phyloP scores from a whole-genome alignment of 169 alveolate genomes.

The Eimeria tenella region DNA sequence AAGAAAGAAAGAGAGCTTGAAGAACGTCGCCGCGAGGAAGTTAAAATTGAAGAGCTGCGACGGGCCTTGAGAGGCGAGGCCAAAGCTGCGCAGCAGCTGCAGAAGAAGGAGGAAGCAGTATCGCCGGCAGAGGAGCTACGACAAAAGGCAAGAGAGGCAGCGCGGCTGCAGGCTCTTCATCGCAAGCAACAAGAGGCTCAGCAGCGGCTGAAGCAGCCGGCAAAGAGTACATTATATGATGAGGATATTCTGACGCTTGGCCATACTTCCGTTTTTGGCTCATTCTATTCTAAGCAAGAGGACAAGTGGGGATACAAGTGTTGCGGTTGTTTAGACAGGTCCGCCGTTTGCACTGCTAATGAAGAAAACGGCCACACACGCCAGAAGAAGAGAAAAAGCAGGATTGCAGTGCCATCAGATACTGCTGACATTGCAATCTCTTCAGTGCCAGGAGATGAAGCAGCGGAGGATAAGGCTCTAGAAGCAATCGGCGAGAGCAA shows the following conservation, averaged over 20 bases:
- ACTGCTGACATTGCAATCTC: background rate
- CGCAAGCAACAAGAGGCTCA: constrained; percentile 82
- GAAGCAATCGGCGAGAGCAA: background rate
- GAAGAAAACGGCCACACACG: background rate
- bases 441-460: background rate
- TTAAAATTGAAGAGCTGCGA: constrained; percentile 93
- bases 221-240: constrained; percentile 84
- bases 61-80: constrained; percentile 84
- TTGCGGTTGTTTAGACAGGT: constrained; percentile 82
- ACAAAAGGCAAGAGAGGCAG: constrained; percentile 81
- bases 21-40: constrained; percentile 96
- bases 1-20: constrained; percentile 93
- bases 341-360: constrained; percentile 53
- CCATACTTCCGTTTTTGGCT: constrained; percentile 89
- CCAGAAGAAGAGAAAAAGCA: constrained; percentile 43
- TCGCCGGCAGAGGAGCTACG: constrained; percentile 41
- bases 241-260: constrained; percentile 86
- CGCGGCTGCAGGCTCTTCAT: constrained; percentile 54
- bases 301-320: constrained; percentile 90
- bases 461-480: background rate
- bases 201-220: constrained; percentile 70
- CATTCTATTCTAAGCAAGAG: constrained; percentile 85
- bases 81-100: constrained; percentile 48
- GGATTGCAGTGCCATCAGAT: background rate
- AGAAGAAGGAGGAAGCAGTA: constrained; percentile 53